Conservation (phyloP, 306 rosid species). For the Citrullus mucosospermus region DNA sequence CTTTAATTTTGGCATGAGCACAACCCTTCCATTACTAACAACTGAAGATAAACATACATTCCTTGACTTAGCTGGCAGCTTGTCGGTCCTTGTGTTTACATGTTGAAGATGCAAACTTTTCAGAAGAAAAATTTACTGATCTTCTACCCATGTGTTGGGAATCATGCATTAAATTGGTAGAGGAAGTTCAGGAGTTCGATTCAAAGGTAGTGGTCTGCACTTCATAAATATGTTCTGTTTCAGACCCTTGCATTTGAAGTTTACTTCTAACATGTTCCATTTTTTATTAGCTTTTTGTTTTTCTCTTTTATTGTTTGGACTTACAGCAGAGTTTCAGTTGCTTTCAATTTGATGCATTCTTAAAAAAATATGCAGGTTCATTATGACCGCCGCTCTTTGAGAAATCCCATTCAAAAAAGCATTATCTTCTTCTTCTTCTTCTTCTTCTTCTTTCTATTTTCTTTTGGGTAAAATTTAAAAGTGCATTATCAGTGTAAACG, state of each 20-base stretch:
- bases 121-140: slow-evolving; percentile 66
- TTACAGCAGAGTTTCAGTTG: neutral
- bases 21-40: slow-evolving; percentile 5
- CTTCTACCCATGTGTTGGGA: slow-evolving; percentile 92
- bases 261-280: neutral
- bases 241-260: neutral
- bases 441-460: no score
- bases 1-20: slow-evolving; percentile 9
- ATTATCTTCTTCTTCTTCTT: neutral
- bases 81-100: slow-evolving; percentile 82
- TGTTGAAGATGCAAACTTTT: slow-evolving; percentile 89
- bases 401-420: neutral
- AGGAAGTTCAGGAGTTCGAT: slow-evolving; percentile 89
- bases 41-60: slow-evolving; percentile 13
- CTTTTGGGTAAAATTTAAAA: no score
- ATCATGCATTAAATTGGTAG: slow-evolving; percentile 73
- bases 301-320: neutral
- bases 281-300: neutral
- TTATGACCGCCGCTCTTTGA: neutral
- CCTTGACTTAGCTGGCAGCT: slow-evolving; percentile 70
- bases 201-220: slow-evolving; percentile 55
- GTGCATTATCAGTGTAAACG: no score
- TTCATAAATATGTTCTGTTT: slow-evolving; percentile 4
- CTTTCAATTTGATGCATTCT: neutral
- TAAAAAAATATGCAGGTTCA: neutral